Base-by-base conservation (phyloP, 192 early-diverging fungal species). In the Rhizoclosmatium sp. region DNA sequence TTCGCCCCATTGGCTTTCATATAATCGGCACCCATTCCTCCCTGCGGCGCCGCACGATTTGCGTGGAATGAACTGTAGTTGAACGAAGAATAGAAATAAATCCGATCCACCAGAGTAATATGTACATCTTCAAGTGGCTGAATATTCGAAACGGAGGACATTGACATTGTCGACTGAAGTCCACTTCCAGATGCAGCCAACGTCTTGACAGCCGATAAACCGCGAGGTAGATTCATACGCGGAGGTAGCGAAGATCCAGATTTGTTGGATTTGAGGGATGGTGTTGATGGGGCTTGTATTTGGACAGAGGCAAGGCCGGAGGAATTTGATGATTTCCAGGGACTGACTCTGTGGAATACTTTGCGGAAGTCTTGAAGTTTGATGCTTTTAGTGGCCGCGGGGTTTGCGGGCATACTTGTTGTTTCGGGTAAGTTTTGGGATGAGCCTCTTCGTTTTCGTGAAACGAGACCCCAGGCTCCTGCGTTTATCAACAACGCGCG, bases 21-120 rank as follows among this genome's bases (percentile, higher is more conserved):
- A 59, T 75, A 80, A 73, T 86, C 78, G 14, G 79, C 71, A 39
- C 71, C 81, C 56, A 66, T 42, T n/a, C 80, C 75, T 42, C 74
- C 69, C 71, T 79, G 81, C 3, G 83, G 80, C 0, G 82, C 47
- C 60, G 85, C 69, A 59, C 62, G 54, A 45, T 73, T 80, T 2
- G 79, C 79, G 47, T 80, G 79, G 47, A 85, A 69, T 56, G 89
- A 87, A 49, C 84, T 78, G 74, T 85, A 87, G 65, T 90, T 86
- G 46, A 90, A 78, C 2, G 87, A 82, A 69, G 84, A 89, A 64
- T 89, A 90, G 61, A 85, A 86, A 79, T 87, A 90, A 49, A 90
- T 85, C 7, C 89, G 79, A 68, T 90, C 89, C 10, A 78, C 81
- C 5, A 90, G 75, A 5, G 76, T 49, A 12, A 90, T 71, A 14